Base-by-base conservation (phyloP, 2,329 filamentous ascomycete species). In the Calonectria pseudoreteaudii region DNA sequence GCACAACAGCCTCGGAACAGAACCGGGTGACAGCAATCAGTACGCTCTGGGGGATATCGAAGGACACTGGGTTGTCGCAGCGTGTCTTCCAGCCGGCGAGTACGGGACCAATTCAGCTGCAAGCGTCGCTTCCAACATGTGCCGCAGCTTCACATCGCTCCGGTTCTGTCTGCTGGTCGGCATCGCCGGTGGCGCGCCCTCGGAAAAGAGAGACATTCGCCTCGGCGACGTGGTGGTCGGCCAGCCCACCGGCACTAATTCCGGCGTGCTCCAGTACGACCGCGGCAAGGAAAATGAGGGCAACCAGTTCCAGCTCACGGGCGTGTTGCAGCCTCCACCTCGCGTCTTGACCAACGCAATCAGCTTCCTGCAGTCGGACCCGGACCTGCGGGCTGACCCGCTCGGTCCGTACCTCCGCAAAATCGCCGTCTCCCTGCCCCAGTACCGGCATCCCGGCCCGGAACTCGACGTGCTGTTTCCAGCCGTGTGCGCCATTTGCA, bases 171-270 rank as follows among this genome's bases (percentile, higher is more conserved):
- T 70, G 4, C 20, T 64, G 13, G 53, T 66, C 20, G 73, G 56
- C n/a, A 62, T 62, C 34, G 56, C 56, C 1, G 56, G 56, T 1
- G 73, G 73, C 9, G 62, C 60, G 18, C 72, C 68, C 23, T 73
- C 66, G 26, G 44, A 66, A 13, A 49, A 58, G 26, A 31, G 50
- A 18, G 47, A 71, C 26, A 66, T 76, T 26, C 66, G 75, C 0
- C 75, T 79, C 1, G 77, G 77, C 0, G 75, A 77, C 9, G 72
- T 79, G 1, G 76, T 76, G 0, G 68, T 79, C 23, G 47, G 75
- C 4, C 38, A 62, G 0, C 65, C 66, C n/a, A 28, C 34, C 4
- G 58, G 36, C 10, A 64, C 36, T 36, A 47, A 44, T 11, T 13
- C 58, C 23, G 58, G 58, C 0, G 71, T 77, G 1, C 47, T 79